Percentiles rank a stretch among this genome's conserved stretches.
These are phyloP conservation scores for Rhizophagus sp. DNA, from an alignment of 192 early-diverging fungal species.

Conservation along the genomic window DNA sequence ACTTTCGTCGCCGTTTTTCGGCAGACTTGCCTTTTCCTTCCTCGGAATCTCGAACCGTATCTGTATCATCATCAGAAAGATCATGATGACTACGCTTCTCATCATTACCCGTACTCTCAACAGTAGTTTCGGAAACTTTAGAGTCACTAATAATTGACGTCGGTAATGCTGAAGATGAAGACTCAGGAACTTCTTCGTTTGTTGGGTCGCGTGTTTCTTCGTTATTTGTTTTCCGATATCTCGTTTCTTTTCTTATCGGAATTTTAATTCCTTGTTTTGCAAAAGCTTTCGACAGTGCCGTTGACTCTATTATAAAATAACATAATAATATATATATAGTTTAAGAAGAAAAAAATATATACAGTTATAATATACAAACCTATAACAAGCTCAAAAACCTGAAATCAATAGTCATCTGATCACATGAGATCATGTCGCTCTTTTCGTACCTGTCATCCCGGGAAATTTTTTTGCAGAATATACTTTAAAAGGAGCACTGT, in stretches of 20 bases:
- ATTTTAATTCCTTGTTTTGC: constrained; percentile 79
- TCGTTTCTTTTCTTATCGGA: constrained; percentile 63
- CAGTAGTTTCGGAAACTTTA: neutral
- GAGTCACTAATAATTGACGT: neutral
- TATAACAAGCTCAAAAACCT: neutral
- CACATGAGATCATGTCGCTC: too few species aligned
- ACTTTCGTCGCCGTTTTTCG: neutral
- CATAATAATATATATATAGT: constrained; percentile 19
- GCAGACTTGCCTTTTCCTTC: constrained; percentile 1
- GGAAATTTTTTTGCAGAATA: constrained; percentile 79
- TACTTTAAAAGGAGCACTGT: constrained; percentile 67
- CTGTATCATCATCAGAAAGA: neutral
- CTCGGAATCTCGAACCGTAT: neutral
- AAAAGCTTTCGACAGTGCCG: constrained; percentile 70
- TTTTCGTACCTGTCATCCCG: constrained; percentile 63
- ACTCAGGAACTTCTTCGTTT: neutral
- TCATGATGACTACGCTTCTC: neutral
- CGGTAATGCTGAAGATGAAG: neutral
- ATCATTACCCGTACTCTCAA: neutral
- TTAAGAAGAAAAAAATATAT: neutral
- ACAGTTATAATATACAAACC: neutral
- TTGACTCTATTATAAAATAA: constrained; percentile 55
- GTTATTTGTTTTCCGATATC: constrained; percentile 19
- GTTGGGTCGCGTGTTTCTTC: neutral
- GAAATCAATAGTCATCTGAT: neutral